Base-by-base conservation (phyloP, 1,139 yeast genomes). In the Chernovozyma aurita region DNA sequence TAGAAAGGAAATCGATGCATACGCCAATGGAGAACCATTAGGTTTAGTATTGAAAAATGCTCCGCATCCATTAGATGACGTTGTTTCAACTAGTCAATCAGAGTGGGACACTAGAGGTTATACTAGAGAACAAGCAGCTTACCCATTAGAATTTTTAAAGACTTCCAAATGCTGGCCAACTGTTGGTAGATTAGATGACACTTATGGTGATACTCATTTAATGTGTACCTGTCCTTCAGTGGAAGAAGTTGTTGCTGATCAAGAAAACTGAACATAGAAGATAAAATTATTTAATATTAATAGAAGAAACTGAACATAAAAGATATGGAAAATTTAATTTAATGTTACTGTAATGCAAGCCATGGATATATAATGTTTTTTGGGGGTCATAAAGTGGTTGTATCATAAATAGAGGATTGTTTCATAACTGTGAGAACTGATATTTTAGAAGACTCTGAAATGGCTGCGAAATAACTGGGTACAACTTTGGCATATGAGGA, bases 221-320 rank as follows among this genome's bases (percentile, higher is more conserved):
- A 72, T 90, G 65, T 92, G 98, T 66, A 88, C 96, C 24, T 92
- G 98, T 65, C 92, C 92, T 30, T 70, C 82, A 9, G 92, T 84
- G 27, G 90, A 82, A 53, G 85, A 80, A 45, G 70, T 78, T 41
- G 82, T 75, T 21, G 64, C 47, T 31, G 45, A 44, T 30, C 42
- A 42, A 37, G 32, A 18, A 22, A 6, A 26, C 8, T 20, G 18
- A n/a, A n/a, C n/a, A n/a, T n/a, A n/a, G n/a, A n/a, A n/a, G n/a
- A n/a, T n/a, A n/a, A n/a, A n/a, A n/a, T n/a, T n/a, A n/a, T 9
- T 17, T n/a, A 29, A 18, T 9, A 11, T 7, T 17, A 28, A 14
- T 28, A 17, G 22, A 17, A 28, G 7, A 17, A 18, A 17, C n/a
- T n/a, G 6, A 14, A 25, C 7, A 8, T 14, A 14, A 28, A 17